Evolutionary conservation across 169 alveolate species (phyloP).

Genomic region (Plasmodium knowlesi): DNA sequence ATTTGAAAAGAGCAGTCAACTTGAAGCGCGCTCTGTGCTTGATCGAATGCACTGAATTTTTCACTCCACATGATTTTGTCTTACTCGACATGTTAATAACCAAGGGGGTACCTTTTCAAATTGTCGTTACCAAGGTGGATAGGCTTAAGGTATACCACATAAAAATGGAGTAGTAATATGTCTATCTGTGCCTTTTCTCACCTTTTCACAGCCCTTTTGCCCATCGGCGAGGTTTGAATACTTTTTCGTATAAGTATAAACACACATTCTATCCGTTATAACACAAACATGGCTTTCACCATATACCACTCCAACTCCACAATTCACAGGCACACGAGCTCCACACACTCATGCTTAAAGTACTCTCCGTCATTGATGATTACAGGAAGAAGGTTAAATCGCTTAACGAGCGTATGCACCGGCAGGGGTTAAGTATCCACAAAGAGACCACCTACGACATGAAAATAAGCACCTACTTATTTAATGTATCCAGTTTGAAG

Average conservation of each 20-base stretch:
- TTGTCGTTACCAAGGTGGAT: conserved; percentile 87
- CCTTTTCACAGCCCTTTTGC: background rate
- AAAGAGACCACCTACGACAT: conserved; percentile 20
- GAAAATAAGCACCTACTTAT: conserved; percentile 50
- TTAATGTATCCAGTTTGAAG: conserved; percentile 62
- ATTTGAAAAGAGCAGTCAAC: conserved; percentile 68
- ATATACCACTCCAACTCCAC: background rate
- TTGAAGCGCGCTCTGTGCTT: conserved; percentile 83
- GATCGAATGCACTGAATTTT: conserved; percentile 84
- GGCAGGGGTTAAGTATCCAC: background rate
- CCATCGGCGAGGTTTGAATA: background rate
- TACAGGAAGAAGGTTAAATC: conserved; percentile 43
- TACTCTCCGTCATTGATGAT: conserved; percentile 36
- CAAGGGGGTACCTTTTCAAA: conserved; percentile 84
- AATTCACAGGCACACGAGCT: conserved; percentile 56
- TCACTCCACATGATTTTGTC: conserved; percentile 80
- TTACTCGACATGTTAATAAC: conserved; percentile 85
- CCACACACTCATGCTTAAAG: conserved; percentile 43
- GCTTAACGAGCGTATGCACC: conserved; percentile 10
- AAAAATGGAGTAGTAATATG: background rate
- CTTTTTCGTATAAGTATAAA: background rate
- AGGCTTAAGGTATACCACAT: conserved; percentile 69
- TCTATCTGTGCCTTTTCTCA: background rate
- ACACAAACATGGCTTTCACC: background rate
- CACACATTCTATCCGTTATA: background rate